These are phyloP conservation scores for Metrosideros polymorpha DNA, from an alignment of 441 rosid species.

Conservation along the genomic window DNA sequence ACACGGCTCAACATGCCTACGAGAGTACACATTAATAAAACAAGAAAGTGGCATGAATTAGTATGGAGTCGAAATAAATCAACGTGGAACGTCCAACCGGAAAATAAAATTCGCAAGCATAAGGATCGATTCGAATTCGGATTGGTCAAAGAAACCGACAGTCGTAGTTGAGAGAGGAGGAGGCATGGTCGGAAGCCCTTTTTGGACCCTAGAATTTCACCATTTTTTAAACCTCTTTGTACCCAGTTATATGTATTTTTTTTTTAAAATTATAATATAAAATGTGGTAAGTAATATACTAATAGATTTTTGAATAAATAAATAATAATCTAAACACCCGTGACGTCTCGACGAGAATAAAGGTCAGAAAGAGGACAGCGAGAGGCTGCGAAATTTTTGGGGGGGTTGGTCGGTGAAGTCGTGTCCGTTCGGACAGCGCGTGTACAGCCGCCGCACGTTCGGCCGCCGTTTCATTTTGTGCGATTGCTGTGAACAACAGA, in stretches of 20 bases:
- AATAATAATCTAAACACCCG: background rate
- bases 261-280: too few species aligned
- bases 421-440: background rate
- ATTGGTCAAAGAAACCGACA: too few species aligned
- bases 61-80: background rate
- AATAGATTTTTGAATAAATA: too few species aligned
- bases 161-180: too few species aligned
- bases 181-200: too few species aligned
- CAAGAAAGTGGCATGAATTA: background rate
- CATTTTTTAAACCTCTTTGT: too few species aligned
- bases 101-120: background rate
- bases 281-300: too few species aligned
- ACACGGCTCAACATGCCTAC: background rate
- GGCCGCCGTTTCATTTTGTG: background rate
- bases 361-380: too few species aligned
- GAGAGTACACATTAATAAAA: background rate
- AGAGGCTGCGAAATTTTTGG: background rate
- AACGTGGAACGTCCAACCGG: rapidly evolving
- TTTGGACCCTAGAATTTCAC: too few species aligned
- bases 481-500: background rate
- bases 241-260: too few species aligned
- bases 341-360: background rate
- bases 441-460: background rate
- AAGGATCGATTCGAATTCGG: too few species aligned
- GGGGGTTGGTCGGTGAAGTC: background rate